Evolutionary conservation across 345 rosid species (phyloP).

Genomic region (Laguncularia racemosa): DNA sequence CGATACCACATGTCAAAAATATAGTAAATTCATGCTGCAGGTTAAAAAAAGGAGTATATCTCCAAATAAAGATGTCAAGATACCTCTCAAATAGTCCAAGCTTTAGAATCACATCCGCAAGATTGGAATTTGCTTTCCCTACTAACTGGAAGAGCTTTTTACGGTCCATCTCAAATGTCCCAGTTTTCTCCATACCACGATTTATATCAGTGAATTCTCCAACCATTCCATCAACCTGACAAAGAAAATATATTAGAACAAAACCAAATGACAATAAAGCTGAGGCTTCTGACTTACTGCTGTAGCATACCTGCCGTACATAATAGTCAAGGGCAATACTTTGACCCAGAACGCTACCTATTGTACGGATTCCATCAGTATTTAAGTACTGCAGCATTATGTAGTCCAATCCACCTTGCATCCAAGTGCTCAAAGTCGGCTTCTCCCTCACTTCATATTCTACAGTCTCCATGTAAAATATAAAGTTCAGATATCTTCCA

Average conservation of each 20-base stretch:
- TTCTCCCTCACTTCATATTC: slow-evolving; percentile 93
- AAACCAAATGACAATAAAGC: not conserved
- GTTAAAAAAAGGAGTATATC: too few relatives aligned
- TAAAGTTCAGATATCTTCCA: slow-evolving; percentile 10
- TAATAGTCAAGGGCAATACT: slow-evolving; percentile 96
- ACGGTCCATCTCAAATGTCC: slow-evolving; percentile 91
- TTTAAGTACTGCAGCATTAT: slow-evolving; percentile 84
- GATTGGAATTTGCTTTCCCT: slow-evolving; percentile 90
- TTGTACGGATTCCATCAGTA: slow-evolving; percentile 81
- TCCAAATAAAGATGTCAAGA: not conserved
- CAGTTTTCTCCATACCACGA: slow-evolving; percentile 89
- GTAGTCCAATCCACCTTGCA: slow-evolving; percentile 85
- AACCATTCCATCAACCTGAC: slow-evolving; percentile 95
- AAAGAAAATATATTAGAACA: slow-evolving; percentile 5
- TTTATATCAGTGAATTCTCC: slow-evolving; percentile 96
- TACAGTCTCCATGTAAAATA: slow-evolving; percentile 27
- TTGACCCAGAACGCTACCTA: slow-evolving; percentile 95
- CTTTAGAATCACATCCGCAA: slow-evolving; percentile 93
- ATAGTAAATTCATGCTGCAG: too few relatives aligned
- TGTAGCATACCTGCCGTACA: slow-evolving; percentile 75
- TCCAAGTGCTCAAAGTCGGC: slow-evolving; percentile 69
- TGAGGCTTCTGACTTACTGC: not conserved
- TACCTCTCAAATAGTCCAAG: slow-evolving; percentile 99
- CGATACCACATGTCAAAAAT: too few relatives aligned
- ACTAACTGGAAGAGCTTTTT: slow-evolving; percentile 94